Conservation (phyloP, 2,329 filamentous ascomycete genomes). For the Hypoxylon sp. region DNA sequence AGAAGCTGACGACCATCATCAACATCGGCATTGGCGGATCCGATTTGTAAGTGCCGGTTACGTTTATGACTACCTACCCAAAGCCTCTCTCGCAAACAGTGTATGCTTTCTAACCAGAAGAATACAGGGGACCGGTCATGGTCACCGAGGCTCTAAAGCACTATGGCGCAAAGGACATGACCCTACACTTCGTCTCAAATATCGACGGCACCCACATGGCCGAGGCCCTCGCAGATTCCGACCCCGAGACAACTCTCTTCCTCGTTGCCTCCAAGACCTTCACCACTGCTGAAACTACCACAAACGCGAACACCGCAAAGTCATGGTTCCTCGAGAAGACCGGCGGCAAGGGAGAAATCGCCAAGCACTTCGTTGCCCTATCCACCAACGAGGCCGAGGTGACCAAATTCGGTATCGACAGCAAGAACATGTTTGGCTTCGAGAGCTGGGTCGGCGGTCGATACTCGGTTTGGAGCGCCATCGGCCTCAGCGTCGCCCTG, state of each 20-base stretch:
- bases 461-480: conserved; percentile 99
- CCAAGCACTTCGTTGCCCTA: conserved; percentile 98
- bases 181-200: conserved; percentile 98
- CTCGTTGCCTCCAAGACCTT: conserved; percentile 99
- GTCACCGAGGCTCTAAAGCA: conserved; percentile 97
- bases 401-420: conserved; percentile 98
- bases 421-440: conserved; percentile 99
- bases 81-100: not conserved
- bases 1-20: conserved; percentile 96
- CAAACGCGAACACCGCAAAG: conserved; percentile 98
- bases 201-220: conserved; percentile 99
- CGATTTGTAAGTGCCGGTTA: conserved; percentile 80
- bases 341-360: conserved; percentile 83
- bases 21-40: conserved; percentile 99
- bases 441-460: conserved; percentile 98
- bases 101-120: conserved; percentile 22
- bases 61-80: not conserved
- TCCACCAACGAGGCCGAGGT: conserved; percentile 97
- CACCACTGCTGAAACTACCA: conserved; percentile 96
- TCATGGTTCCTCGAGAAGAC: conserved; percentile 92
- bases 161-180: conserved; percentile 88
- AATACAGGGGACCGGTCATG: conserved; percentile 92
- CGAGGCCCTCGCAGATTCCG: conserved; percentile 87
- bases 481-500: conserved; percentile 92
- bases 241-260: conserved; percentile 99